A percentile compares a stretch with the other conserved stretches of the same genome.
Evolutionary conservation across 2,329 filamentous ascomycete genomes (phyloP).

Genomic region (Cyanodermella asteris): DNA sequence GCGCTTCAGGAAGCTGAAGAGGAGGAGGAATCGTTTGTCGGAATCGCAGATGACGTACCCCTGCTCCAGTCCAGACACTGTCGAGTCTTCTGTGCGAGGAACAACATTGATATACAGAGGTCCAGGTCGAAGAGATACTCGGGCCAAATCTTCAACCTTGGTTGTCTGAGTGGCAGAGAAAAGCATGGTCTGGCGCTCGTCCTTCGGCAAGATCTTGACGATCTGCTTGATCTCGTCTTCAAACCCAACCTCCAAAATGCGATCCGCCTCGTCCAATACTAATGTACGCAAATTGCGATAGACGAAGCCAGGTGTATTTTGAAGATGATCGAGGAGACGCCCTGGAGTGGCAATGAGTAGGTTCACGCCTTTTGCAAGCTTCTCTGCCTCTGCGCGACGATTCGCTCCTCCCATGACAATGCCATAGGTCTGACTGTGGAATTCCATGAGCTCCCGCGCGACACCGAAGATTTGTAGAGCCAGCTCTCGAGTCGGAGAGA

Average conservation of each 20-base stretch:
- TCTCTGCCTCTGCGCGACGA: slow-evolving; percentile 72
- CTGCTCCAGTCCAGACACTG: slow-evolving; percentile 83
- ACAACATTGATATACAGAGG: slow-evolving; percentile 97
- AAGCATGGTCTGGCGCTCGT: slow-evolving; percentile 85
- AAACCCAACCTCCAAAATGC: slow-evolving; percentile 82
- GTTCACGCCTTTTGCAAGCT: slow-evolving; percentile 85
- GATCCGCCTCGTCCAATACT: slow-evolving; percentile 45
- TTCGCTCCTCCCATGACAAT: slow-evolving; percentile 95
- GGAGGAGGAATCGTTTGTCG: slow-evolving; percentile 77
- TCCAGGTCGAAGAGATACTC: slow-evolving; percentile 76
- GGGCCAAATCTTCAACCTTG: slow-evolving; percentile 88
- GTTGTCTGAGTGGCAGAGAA: slow-evolving; percentile 97
- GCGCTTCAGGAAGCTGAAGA: slow-evolving; percentile 85
- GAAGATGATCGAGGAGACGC: slow-evolving; percentile 76
- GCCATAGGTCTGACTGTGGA: slow-evolving; percentile 86
- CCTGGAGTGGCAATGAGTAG: slow-evolving; percentile 70
- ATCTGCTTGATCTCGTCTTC: slow-evolving; percentile 97
- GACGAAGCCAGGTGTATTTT: slow-evolving; percentile 71
- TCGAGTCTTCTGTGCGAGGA: slow-evolving; percentile 68
- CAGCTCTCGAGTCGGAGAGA: slow-evolving; percentile 81
- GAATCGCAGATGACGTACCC: slow-evolving; percentile 87
- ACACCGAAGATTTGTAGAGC: slow-evolving; percentile 94
- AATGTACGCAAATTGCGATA: slow-evolving; percentile 63
- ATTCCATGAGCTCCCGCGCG: slow-evolving; percentile 73
- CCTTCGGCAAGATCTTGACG: slow-evolving; percentile 74